phyloP scores from a whole-genome alignment of 1,284 basidiomycete species.

The Rhizopogon hawkerae region DNA sequence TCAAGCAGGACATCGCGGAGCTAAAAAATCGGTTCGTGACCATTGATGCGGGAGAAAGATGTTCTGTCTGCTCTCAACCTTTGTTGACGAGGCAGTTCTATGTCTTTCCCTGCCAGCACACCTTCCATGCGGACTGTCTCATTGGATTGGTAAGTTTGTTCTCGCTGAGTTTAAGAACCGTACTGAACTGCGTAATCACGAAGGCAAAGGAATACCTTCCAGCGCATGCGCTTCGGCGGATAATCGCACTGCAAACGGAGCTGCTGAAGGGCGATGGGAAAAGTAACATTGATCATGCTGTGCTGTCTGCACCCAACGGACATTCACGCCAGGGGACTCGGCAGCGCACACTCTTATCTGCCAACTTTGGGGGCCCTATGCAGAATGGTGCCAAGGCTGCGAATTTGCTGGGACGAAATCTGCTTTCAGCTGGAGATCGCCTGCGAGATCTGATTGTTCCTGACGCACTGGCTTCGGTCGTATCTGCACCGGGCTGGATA shows the following conservation, averaged over 20 bases:
- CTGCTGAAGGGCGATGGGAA: slow-evolving; percentile 50
- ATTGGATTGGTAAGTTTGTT: slow-evolving; percentile 71
- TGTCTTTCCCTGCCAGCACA: slow-evolving; percentile 95
- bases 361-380: slow-evolving; percentile 54
- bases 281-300: slow-evolving; percentile 27
- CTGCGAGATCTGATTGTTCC: slow-evolving; percentile 87
- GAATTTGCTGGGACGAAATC: slow-evolving; percentile 65
- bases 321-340: slow-evolving; percentile 36
- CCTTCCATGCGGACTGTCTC: slow-evolving; percentile 92
- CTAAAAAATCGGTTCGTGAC: slow-evolving; percentile 91
- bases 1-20: slow-evolving; percentile 84
- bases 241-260: slow-evolving; percentile 78
- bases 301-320: slow-evolving; percentile 25
- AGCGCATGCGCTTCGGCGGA: slow-evolving; percentile 69
- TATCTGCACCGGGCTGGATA: slow-evolving; percentile 62
- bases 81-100: slow-evolving; percentile 91
- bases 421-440: slow-evolving; percentile 82
- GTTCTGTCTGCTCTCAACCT: slow-evolving; percentile 69
- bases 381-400: slow-evolving; percentile 55
- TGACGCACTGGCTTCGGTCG: slow-evolving; percentile 73
- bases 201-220: slow-evolving; percentile 89
- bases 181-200: slow-evolving; percentile 10
- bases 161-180: neutral
- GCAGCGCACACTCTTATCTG: slow-evolving; percentile 63
- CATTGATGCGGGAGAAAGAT: slow-evolving; percentile 82